These are phyloP conservation scores for Aegilops bicornis DNA, from an alignment of 176 grass and related monocot species.

Conservation along the genomic window DNA sequence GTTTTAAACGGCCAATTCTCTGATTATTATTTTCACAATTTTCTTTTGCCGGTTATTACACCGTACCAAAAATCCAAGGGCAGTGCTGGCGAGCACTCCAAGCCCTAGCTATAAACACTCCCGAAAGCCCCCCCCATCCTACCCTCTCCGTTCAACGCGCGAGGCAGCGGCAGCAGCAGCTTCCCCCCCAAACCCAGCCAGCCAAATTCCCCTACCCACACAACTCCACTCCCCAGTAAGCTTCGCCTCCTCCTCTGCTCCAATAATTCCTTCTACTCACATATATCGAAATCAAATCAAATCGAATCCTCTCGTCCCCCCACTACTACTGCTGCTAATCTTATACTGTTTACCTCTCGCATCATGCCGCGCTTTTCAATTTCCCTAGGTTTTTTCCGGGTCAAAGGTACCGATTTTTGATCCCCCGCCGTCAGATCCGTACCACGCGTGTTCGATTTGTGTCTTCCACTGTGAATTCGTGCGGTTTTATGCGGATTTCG, in stretches of 20 bases:
- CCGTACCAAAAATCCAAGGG: background rate
- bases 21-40: no score
- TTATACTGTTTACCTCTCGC: constrained; percentile 32
- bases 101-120: constrained; percentile 3
- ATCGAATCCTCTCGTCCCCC: constrained; percentile 33
- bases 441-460: background rate
- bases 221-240: constrained; percentile 49
- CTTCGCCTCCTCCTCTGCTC: constrained; percentile 21
- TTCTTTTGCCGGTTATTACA: no score
- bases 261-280: constrained; percentile 21
- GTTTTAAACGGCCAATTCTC: no score
- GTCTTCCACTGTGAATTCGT: background rate
- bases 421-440: constrained; percentile 33
- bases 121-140: background rate
- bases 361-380: constrained; percentile 45
- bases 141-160: background rate
- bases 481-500: background rate
- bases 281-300: constrained; percentile 7
- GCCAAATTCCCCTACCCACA: constrained; percentile 32
- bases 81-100: background rate
- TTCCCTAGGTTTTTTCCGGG: constrained; percentile 41
- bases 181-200: constrained; percentile 19
- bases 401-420: constrained; percentile 40
- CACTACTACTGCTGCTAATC: constrained; percentile 10
- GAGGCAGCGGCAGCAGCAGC: constrained; percentile 15